A percentile compares a stretch with the other conserved stretches of the same genome.
Conservation (phyloP, 805 yeast genomes). For the Wickerhamomyces tratensis region DNA sequence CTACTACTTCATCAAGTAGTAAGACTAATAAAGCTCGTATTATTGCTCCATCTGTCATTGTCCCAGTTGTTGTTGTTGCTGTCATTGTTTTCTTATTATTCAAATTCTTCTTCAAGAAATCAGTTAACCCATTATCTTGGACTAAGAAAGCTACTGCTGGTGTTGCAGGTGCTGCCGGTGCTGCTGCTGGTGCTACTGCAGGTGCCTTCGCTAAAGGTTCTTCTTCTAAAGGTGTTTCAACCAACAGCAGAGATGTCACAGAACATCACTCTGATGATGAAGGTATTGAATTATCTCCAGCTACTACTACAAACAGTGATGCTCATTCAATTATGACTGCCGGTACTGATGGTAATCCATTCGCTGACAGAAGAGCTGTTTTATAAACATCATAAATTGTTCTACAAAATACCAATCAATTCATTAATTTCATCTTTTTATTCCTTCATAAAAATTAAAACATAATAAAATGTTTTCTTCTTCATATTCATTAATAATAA, state of each 20-base stretch:
- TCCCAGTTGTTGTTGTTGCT: constrained; percentile 28
- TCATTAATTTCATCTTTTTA: no score
- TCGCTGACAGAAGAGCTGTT: constrained; percentile 20
- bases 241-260: not conserved
- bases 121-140: constrained; percentile 4
- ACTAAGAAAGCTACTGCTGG: not conserved
- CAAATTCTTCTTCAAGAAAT: constrained; percentile 21
- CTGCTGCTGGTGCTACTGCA: not conserved
- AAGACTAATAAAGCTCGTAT: constrained; percentile 15
- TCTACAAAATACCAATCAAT: no score
- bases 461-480: no score
- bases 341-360: constrained; percentile 10
- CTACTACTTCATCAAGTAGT: not conserved
- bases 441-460: no score
- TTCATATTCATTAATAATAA: no score
- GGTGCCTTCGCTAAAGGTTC: not conserved
- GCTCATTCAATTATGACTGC: not conserved
- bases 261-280: constrained; percentile 4
- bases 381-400: constrained; percentile 6
- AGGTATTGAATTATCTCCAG: constrained; percentile 16
- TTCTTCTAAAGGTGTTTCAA: not conserved
- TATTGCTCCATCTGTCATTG: constrained; percentile 34
- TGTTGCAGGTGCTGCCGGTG: not conserved
- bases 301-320: constrained; percentile 16
- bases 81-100: constrained; percentile 13